A percentile compares a stretch with the other conserved stretches of the same genome.
Conservation (phyloP, 331 rosid species). For the Rhamnella rubrinervis region DNA sequence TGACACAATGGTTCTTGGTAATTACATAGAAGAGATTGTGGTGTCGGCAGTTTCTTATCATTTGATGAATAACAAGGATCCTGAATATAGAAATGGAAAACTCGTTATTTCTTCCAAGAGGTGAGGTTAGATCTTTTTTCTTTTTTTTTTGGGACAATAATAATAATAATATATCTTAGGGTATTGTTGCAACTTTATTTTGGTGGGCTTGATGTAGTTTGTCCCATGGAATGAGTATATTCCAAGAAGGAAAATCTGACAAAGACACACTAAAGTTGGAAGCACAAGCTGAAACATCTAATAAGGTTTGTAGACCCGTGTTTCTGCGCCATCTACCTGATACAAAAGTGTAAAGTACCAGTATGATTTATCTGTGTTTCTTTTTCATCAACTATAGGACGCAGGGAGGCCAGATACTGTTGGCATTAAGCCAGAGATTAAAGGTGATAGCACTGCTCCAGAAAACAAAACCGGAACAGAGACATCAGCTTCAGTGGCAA, state of each 20-base stretch:
- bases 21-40: conserved; percentile 90
- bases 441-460: conserved; percentile 41
- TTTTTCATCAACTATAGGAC: conserved; percentile 26
- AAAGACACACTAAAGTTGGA: conserved; percentile 56
- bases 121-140: conserved; percentile 33
- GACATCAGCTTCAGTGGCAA: conserved; percentile 33
- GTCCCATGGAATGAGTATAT: conserved; percentile 77
- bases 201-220: conserved; percentile 56
- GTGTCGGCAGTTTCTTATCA: conserved; percentile 92
- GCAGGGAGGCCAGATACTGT: conserved; percentile 33
- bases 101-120: conserved; percentile 74
- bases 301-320: conserved; percentile 55
- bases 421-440: conserved; percentile 42
- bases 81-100: conserved; percentile 92
- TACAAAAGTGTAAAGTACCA: not conserved
- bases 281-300: conserved; percentile 50
- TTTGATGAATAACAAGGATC: conserved; percentile 82
- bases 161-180: not conserved
- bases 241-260: conserved; percentile 62
- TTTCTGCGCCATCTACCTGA: conserved; percentile 14
- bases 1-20: conserved; percentile 79
- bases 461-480: conserved; percentile 50
- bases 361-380: conserved; percentile 13
- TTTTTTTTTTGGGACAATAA: not conserved
- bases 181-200: conserved; percentile 12